phyloP scores from a whole-genome alignment of 352 stramenopile species.

The Pythium vanterpoolii region DNA sequence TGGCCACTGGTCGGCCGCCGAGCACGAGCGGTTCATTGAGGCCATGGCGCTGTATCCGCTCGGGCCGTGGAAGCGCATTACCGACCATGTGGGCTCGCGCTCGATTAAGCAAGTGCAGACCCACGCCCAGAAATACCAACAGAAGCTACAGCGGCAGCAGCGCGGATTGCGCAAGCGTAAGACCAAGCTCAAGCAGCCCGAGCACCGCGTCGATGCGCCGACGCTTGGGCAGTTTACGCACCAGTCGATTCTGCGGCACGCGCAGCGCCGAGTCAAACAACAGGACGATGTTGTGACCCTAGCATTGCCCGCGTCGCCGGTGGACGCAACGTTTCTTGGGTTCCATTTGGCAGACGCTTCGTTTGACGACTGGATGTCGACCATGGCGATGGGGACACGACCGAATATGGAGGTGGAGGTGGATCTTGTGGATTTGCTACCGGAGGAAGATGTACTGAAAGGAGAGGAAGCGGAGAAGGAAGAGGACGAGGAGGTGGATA shows the following conservation, averaged over 20 bases:
- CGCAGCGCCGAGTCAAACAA: conserved; percentile 32
- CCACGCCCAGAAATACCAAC: conserved; percentile 79
- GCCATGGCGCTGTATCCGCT: conserved; percentile 72
- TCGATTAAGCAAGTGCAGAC: conserved; percentile 81
- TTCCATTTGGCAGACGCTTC: conserved; percentile 8
- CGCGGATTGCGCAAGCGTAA: conserved; percentile 70
- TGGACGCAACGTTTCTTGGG: conserved; percentile 9
- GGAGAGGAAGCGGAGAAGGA: not conserved
- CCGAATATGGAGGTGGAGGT: not conserved
- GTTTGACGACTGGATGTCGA: conserved; percentile 16
- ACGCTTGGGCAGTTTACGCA: conserved; percentile 22
- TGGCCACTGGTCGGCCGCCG: conserved; percentile 61
- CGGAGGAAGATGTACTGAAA: not conserved
- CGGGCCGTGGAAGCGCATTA: conserved; percentile 68
- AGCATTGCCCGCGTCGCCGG: conserved; percentile 11
- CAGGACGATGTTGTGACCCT: conserved; percentile 64
- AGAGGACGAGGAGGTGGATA: conserved; percentile 4
- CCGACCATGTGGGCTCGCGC: conserved; percentile 63
- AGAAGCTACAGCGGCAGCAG: conserved; percentile 72
- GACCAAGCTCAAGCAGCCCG: conserved; percentile 23
- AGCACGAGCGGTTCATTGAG: conserved; percentile 76
- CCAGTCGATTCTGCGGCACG: conserved; percentile 25
- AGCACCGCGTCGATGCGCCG: conserved; percentile 20
- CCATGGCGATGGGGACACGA: no score
- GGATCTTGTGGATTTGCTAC: conserved; percentile 16